Percentiles rank a stretch among this genome's conserved stretches.
Conservation (phyloP, 768 basidiomycete genomes). For the Boletus edulis region DNA sequence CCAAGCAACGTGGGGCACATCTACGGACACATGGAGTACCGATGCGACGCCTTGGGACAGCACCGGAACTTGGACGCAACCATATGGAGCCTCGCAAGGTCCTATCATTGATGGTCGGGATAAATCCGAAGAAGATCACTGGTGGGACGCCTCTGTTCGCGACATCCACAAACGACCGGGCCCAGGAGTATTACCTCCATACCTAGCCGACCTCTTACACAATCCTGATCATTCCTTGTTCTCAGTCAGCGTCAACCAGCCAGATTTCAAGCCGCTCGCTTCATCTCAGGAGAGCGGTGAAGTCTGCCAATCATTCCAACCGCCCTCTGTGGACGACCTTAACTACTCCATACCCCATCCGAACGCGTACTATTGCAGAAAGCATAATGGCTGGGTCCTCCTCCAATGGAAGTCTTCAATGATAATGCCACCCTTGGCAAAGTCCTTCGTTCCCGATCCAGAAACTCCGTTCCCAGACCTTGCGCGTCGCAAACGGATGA, state of each 20-base stretch:
- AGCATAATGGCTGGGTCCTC: constrained; percentile 82
- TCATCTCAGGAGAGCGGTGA: constrained; percentile 24
- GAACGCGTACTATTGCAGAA: constrained; percentile 78
- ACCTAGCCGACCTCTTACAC: constrained; percentile 66
- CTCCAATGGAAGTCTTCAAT: constrained; percentile 66
- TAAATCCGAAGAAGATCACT: constrained; percentile 57
- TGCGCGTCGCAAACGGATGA: constrained; percentile 43
- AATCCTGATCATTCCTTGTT: constrained; percentile 71
- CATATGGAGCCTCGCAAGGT: constrained; percentile 25
- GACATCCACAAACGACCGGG: constrained; percentile 56
- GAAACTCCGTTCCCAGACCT: constrained; percentile 55
- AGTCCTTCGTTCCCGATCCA: constrained; percentile 44
- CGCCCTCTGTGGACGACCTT: constrained; percentile 62
- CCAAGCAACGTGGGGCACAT: constrained; percentile 11
- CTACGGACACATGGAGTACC: constrained; percentile 22
- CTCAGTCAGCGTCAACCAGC: constrained; percentile 47
- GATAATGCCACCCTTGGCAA: constrained; percentile 58
- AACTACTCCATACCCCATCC: constrained; percentile 76
- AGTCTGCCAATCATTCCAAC: constrained; percentile 12
- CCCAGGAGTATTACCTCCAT: constrained; percentile 64
- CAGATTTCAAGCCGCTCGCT: constrained; percentile 27
- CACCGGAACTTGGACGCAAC: constrained; percentile 22
- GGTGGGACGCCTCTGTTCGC: constrained; percentile 63
- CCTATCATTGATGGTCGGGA: constrained; percentile 58
- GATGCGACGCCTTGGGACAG: constrained; percentile 25